These are phyloP conservation scores for Aspergillus tubingensis DNA, from an alignment of 2,329 filamentous ascomycete genomes.

Conservation along the genomic window DNA sequence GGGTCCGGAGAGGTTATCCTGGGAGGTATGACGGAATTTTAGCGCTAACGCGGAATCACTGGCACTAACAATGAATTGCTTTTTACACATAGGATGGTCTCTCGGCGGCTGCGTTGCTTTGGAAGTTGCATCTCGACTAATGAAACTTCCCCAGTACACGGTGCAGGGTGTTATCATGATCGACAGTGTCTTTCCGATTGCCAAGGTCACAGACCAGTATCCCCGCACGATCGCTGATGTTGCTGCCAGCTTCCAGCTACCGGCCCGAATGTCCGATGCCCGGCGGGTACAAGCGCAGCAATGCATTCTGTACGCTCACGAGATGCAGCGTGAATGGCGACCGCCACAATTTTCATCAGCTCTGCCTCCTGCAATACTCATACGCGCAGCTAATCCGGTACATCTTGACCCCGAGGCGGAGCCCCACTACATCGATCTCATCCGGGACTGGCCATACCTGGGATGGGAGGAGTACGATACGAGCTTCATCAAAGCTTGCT, in stretches of 20 bases:
- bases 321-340: conserved; percentile 5
- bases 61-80: neutral
- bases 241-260: conserved; percentile 2
- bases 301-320: conserved; percentile 3
- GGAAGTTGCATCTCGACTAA: conserved; percentile 13
- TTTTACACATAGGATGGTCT: conserved; percentile 5
- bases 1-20: neutral
- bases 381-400: conserved; percentile 1
- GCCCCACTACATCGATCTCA: conserved; percentile 3
- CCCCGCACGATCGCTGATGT: conserved; percentile 6
- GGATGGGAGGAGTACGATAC: conserved; percentile 9
- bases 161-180: conserved; percentile 9
- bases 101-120: conserved; percentile 10
- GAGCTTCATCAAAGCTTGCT: conserved; percentile 1
- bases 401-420: neutral
- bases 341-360: neutral
- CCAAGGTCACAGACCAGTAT: neutral
- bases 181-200: conserved; percentile 10
- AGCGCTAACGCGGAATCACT: neutral
- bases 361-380: conserved; percentile 1
- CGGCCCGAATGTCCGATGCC: neutral
- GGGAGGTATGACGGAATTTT: neutral
- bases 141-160: conserved; percentile 8
- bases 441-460: neutral
- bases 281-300: neutral